Evolutionary conservation across 2,329 filamentous ascomycete species (phyloP).

Genomic region (Talaromyces sp.): DNA sequence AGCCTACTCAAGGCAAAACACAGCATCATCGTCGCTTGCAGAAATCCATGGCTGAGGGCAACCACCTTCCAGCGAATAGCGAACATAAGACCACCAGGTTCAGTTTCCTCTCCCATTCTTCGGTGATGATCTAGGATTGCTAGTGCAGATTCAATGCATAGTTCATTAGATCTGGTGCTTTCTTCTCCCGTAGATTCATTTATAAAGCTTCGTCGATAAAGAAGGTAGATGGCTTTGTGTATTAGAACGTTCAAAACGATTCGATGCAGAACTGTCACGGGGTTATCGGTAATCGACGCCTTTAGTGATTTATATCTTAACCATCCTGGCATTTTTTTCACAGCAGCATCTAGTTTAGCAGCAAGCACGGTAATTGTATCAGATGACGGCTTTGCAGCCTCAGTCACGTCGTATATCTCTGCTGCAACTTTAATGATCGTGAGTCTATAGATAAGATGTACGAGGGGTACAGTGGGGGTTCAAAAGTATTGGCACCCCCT

Average conservation of each 20-base stretch:
- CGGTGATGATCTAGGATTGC: slow-evolving; percentile 58
- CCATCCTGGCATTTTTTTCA: slow-evolving; percentile 8
- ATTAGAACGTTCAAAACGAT: slow-evolving; percentile 12
- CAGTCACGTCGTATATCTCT: slow-evolving; percentile 10
- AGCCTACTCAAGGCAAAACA: slow-evolving; percentile 10
- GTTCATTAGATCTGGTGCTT: neutral
- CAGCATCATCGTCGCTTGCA: slow-evolving; percentile 13
- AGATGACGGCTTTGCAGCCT: slow-evolving; percentile 5
- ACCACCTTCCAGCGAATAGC: slow-evolving; percentile 9
- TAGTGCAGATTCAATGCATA: slow-evolving; percentile 36
- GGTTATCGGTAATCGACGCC: slow-evolving; percentile 10
- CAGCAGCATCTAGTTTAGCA: slow-evolving; percentile 8
- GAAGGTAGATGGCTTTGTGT: slow-evolving; percentile 13
- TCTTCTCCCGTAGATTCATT: slow-evolving; percentile 2
- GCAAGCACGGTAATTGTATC: neutral
- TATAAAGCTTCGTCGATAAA: slow-evolving; percentile 12
- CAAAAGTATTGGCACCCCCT: no score
- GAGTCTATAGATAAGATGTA: slow-evolving; percentile 9
- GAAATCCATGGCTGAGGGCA: slow-evolving; percentile 10
- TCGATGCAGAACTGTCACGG: slow-evolving; percentile 9
- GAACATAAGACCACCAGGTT: slow-evolving; percentile 11
- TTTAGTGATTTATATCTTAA: slow-evolving; percentile 5
- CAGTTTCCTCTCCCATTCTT: slow-evolving; percentile 28
- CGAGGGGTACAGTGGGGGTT: no score
- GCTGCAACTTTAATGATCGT: slow-evolving; percentile 9